phyloP scores from a whole-genome alignment of 2,329 filamentous ascomycete species.

The Amylocarpus encephaloides region DNA sequence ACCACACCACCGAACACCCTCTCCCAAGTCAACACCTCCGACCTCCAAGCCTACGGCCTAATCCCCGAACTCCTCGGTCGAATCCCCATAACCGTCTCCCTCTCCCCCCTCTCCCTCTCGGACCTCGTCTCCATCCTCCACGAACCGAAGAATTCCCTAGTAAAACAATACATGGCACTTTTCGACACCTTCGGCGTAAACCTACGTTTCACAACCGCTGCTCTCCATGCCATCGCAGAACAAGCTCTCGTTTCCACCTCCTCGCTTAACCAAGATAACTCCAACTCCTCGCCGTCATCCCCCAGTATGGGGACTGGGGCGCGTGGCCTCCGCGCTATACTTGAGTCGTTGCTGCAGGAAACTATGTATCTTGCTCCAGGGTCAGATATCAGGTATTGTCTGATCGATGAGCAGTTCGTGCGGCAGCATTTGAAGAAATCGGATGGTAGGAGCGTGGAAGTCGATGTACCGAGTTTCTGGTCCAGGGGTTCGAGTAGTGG shows the following conservation, averaged over 20 bases:
- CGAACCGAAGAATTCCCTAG: conserved; percentile 81
- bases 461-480: conserved; percentile 43
- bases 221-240: conserved; percentile 74
- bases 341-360: conserved; percentile 72
- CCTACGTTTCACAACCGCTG: conserved; percentile 74
- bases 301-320: conserved; percentile 70
- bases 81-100: conserved; percentile 80
- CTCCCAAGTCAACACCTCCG: conserved; percentile 66
- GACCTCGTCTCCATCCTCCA: conserved; percentile 82
- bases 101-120: conserved; percentile 63
- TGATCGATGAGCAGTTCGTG: conserved; percentile 56
- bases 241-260: conserved; percentile 15
- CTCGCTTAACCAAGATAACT: neutral
- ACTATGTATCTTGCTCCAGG: conserved; percentile 73
- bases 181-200: conserved; percentile 71
- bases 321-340: conserved; percentile 69
- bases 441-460: conserved; percentile 50
- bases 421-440: conserved; percentile 1
- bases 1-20: conserved; percentile 36
- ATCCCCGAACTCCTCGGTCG: conserved; percentile 96
- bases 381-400: conserved; percentile 57
- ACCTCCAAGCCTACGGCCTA: conserved; percentile 80
- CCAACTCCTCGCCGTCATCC: conserved; percentile 40
- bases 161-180: conserved; percentile 82
- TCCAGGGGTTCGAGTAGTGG: conserved; percentile 65